Evolutionary conservation across 768 basidiomycete species (phyloP), one percentile per base, ranked within the genome.

Genomic region (Kondoa subrosea): DNA sequence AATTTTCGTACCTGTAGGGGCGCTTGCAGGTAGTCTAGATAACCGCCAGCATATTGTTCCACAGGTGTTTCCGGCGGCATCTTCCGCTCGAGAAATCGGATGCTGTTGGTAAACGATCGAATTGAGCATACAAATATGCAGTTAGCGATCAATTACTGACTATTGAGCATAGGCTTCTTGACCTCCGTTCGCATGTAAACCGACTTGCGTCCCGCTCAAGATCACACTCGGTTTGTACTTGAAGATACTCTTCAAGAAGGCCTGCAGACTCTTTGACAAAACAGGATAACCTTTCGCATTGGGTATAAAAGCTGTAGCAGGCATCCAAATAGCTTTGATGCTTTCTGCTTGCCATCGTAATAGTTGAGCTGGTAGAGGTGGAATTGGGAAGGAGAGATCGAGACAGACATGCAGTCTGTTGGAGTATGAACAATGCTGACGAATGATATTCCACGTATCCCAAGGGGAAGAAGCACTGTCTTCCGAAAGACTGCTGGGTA

Each of bases 401-500:
- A 97, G 83, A 78, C 79, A 77, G 50, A 80, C 73, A 15, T 76
- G 73, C 32, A 80, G 71, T 14, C 79, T 73, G 1, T 77, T 75
- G 56, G 77, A 76, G 76, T 91, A 93, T 67, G 86, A 86, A 76
- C 95, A 99, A 34, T 93, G 82, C 1, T 86, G 85, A 69, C 92
- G 82, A 68, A 99, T 89, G 60, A 87, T 82, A 76, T 97, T 95
- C 95, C 95, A 99, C 84, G 92, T 93, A 76, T 97, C 95, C 93
- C 95, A 99, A 0, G 88, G 89, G 3, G 74, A 70, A 8, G 76
- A 75, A 61, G 74, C 74, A 27, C 73, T 74, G 70, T 78, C 78
- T 4, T 76, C 76, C 25, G 66, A 65, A 34, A 67, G 69, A 32
- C 25, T 64, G 31, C 64, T 69, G 0, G 70, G 73, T 15, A 63